Evolutionary conservation across 257 asterid genomes (phyloP), one percentile per base, ranked within the genome.

Genomic region (Avicennia marina): DNA sequence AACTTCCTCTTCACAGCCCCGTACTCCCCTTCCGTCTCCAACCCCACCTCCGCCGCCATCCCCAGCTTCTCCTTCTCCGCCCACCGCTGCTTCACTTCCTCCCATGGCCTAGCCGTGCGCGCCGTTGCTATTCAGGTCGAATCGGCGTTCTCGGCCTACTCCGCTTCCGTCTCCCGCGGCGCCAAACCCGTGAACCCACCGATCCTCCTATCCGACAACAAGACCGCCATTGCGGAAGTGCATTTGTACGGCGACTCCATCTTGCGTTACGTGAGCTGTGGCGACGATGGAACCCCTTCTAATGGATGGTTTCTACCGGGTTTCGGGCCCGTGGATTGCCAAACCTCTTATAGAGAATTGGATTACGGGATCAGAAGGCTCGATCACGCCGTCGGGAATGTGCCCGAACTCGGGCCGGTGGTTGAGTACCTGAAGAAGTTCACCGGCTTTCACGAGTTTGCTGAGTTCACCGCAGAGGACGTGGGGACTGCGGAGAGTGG

Each of bases 361-460:
- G 95, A 87, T 67, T 90, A 81, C 22, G 98, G 98, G 41, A 75
- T 90, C 32, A 69, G 83, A 17, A 60, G 89, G 51, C 87, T 90
- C 4, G 98, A 90, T 60, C 98, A 90, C 18, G 94, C 91, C 0
- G 98, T 87, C 2, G 98, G 98, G 11, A 90, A 90, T 41, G 98
- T 90, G 26, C 82, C 86, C 0, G 68, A 74, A 34, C 70, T 90
- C 8, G 85, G 72, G 19, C 91, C 94, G 0, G 90, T 39, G 2
- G 86, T 85, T 4, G 91, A 90, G 0, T 90, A 90, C 77, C 21
- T 90, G 38, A 84, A 85, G 51, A 71, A 57, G 11, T 72, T 90
- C 58, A 74, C 85, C 0, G 98, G 98, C 21, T 91, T 91, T 62
- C 98, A 91, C 47, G 95, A 91, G 47, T 91, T 91, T 16, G 98